Evolutionary conservation across 306 rosid genomes (phyloP).

Genomic region (Rubus parviflorus): DNA sequence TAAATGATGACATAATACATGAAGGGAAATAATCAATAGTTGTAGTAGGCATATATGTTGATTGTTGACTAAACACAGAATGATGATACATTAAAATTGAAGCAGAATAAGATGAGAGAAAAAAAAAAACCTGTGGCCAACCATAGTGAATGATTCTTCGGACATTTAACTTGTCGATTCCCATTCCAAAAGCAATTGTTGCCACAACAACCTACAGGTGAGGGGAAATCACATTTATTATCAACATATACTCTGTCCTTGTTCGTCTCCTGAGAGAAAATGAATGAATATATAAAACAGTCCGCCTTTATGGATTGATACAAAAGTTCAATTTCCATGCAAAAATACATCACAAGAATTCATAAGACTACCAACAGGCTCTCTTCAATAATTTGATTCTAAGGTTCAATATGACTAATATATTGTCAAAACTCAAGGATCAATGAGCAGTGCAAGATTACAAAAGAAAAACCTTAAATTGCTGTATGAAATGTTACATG

Average conservation of each 20-base stretch:
- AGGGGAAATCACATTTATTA: slow-evolving; percentile 3
- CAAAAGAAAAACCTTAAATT: not conserved
- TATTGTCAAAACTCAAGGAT: not conserved
- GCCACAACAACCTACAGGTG: slow-evolving; percentile 83
- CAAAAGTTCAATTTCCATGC: not conserved
- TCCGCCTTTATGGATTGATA: not conserved
- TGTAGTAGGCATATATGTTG: not conserved
- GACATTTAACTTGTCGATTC: slow-evolving; percentile 87
- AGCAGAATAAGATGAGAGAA: not conserved
- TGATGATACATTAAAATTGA: slow-evolving; percentile 12
- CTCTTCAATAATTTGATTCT: not conserved
- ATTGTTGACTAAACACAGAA: not conserved
- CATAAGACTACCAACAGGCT: not conserved
- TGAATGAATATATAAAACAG: not conserved
- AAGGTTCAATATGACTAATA: not conserved
- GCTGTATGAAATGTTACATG: not conserved
- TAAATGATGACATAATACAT: not conserved
- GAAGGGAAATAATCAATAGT: not conserved
- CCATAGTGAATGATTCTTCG: slow-evolving; percentile 95
- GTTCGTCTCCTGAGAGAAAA: not conserved
- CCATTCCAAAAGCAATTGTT: slow-evolving; percentile 98
- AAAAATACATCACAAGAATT: not conserved
- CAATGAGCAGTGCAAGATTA: not conserved
- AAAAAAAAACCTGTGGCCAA: slow-evolving; percentile 86
- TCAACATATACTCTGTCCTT: not conserved